Evolutionary conservation across 352 stramenopile species (phyloP).

Genomic region (Nannochloropsis limnetica): DNA sequence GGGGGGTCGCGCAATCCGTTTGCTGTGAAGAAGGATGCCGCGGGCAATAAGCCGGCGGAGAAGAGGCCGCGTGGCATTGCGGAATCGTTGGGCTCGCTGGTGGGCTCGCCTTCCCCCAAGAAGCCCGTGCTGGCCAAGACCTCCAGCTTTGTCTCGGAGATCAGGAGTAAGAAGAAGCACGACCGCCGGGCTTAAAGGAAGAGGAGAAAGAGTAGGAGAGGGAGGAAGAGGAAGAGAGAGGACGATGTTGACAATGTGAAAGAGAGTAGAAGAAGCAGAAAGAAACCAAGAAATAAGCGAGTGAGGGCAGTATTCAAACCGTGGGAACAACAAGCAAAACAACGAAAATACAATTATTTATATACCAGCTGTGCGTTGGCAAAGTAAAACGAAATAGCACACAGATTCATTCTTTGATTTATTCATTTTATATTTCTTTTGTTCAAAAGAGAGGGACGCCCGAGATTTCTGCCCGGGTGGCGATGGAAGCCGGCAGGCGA

Average conservation of each 20-base stretch:
- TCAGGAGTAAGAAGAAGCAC: conserved; percentile 45
- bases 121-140: conserved; percentile 39
- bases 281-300: background rate
- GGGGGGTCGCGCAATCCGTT: conserved; percentile 12
- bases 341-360: background rate
- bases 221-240: background rate
- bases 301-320: background rate
- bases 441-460: background rate
- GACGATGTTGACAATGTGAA: background rate
- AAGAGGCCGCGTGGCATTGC: background rate
- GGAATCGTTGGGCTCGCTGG: background rate
- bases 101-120: conserved; percentile 35
- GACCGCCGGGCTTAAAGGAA: conserved; percentile 34
- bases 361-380: background rate
- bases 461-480: background rate
- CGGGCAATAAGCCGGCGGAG: background rate
- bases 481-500: conserved; percentile 56
- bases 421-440: background rate
- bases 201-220: background rate
- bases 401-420: background rate
- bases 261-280: background rate
- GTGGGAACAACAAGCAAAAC: background rate
- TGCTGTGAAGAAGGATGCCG: background rate
- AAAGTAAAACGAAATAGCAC: background rate
- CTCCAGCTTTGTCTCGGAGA: conserved; percentile 43